Evolutionary conservation across 495 filamentous ascomycete genomes (phyloP), one percentile per base, ranked within the genome.

Genomic region (Neurospora tetraspora): DNA sequence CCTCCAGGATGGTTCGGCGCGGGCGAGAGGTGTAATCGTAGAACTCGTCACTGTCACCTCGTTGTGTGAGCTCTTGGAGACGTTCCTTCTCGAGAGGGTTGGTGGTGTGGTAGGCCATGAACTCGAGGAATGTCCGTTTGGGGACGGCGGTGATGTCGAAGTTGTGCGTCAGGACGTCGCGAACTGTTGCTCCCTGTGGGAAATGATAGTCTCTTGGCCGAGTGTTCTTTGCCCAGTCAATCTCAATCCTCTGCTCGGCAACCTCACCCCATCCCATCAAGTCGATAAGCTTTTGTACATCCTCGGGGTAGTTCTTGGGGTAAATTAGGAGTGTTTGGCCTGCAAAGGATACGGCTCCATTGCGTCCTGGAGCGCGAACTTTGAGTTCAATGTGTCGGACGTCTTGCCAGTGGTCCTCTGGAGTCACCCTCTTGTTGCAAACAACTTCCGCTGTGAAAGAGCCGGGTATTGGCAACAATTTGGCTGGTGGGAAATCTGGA

Each of bases 1-100:
- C 90, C 79, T 99, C 96, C 9, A 99, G 80, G 75, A 98, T 96
- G 74, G 91, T 94, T 53, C 96, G 90, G 68, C 96, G 90, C 8
- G 96, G 95, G 8, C 96, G 91, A 5, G 94, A 93, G 2, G 94
- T 95, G 79, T 98, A 99, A 79, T 99, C 96, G 83, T 91, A 97
- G 20, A 96, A 88, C 73, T 99, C 96, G 76, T 98, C 94, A 11
- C 93, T 86, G 78, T 90, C 92, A 20, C 90, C 85, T 0, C 92
- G 88, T 71, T 90, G 86, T 0, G 89, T 89, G 74, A 99, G 96
- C 74, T 98, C 95, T 3, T 87, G 76, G 0, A 99, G 87, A 11
- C 95, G 89, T 69, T 96, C 93, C 75, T 89, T 89, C 71, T 98
- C 95, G 71, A 86, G 86, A 23, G 82, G 78, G 80, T 97, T 88